Evolutionary conservation across 1,284 basidiomycete genomes (phyloP).

Genomic region (Fomitopsis palustris): DNA sequence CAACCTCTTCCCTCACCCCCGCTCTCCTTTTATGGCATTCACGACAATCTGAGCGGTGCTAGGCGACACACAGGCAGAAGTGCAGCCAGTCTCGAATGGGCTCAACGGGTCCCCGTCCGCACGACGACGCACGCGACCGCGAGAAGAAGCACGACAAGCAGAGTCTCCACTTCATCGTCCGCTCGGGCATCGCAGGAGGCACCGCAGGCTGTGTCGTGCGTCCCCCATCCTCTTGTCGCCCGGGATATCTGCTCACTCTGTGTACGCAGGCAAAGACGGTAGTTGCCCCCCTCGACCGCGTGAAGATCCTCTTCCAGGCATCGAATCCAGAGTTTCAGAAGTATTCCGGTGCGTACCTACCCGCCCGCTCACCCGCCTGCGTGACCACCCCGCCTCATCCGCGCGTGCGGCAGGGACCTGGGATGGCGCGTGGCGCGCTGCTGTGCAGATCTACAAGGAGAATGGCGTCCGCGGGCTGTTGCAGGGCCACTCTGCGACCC

Average conservation of each 20-base stretch:
- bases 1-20: too few relatives aligned
- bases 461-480: slow-evolving; percentile 81
- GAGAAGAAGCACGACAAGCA: slow-evolving; percentile 46
- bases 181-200: slow-evolving; percentile 88
- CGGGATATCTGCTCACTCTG: neutral
- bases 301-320: slow-evolving; percentile 99
- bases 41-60: too few relatives aligned
- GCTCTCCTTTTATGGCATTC: too few relatives aligned
- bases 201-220: slow-evolving; percentile 91
- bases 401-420: slow-evolving; percentile 59
- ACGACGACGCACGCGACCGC: too few relatives aligned
- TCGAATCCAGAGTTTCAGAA: slow-evolving; percentile 94
- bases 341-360: slow-evolving; percentile 72
- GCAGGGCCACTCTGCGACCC: slow-evolving; percentile 94
- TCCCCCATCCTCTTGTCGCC: slow-evolving; percentile 15
- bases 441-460: slow-evolving; percentile 73
- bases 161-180: slow-evolving; percentile 72
- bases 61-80: too few relatives aligned
- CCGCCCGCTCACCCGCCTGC: neutral
- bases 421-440: slow-evolving; percentile 84
- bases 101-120: too few relatives aligned
- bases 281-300: slow-evolving; percentile 95
- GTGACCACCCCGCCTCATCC: neutral
- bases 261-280: slow-evolving; percentile 89
- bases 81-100: too few relatives aligned